phyloP scores from a whole-genome alignment of 345 rosid species.

The Gossypium longicalyx region DNA sequence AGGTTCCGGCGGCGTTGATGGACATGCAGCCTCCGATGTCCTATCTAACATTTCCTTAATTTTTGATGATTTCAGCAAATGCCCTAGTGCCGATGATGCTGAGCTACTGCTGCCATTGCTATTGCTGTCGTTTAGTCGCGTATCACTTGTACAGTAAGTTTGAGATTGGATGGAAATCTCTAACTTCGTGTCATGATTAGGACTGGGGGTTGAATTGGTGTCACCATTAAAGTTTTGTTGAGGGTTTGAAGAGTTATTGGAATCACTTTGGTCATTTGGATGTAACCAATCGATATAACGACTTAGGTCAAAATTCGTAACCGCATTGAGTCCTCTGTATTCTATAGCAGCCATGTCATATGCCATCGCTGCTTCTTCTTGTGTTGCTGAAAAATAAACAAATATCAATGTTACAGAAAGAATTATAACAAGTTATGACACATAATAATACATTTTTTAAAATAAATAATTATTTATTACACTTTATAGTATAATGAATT shows the following conservation, averaged over 20 bases:
- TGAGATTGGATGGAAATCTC: constrained; percentile 17
- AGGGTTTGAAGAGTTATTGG: neutral
- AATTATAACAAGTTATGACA: neutral
- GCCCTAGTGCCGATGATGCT: constrained; percentile 51
- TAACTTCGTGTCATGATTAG: constrained; percentile 12
- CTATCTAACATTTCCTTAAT: constrained; percentile 61
- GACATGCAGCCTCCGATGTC: constrained; percentile 32
- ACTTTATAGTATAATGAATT: too few relatives aligned
- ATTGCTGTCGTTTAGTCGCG: too few relatives aligned
- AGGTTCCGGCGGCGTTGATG: constrained; percentile 31
- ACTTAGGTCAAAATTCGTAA: constrained; percentile 84
- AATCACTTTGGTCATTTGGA: constrained; percentile 24
- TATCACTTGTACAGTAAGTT: neutral
- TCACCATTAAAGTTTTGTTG: constrained; percentile 10
- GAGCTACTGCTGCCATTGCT: neutral
- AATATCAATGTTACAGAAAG: neutral
- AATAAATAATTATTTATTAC: too few relatives aligned
- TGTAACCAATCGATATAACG: constrained; percentile 60
- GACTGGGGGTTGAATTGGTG: neutral
- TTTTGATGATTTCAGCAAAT: constrained; percentile 49
- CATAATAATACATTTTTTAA: neutral
- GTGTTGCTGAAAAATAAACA: constrained; percentile 52
- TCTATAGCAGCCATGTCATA: constrained; percentile 91
- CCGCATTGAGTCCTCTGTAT: constrained; percentile 84
- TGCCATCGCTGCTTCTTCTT: constrained; percentile 92